Conservation (phyloP, 2,329 filamentous ascomycete species). For the Claviceps pazoutovae region DNA sequence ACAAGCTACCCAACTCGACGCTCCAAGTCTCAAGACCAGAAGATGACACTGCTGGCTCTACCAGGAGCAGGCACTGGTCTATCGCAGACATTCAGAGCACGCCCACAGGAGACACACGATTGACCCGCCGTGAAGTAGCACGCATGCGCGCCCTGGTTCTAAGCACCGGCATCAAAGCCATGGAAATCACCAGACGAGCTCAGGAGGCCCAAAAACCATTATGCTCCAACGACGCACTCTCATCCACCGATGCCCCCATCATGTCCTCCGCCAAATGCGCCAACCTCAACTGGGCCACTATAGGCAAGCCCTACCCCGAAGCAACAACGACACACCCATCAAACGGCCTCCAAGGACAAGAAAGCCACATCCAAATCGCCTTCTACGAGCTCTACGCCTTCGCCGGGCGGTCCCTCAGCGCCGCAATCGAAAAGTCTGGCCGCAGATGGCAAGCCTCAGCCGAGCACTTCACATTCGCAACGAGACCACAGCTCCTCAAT, state of each 20-base stretch:
- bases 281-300: conserved; percentile 26
- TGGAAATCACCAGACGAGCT: conserved; percentile 59
- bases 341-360: conserved; percentile 12
- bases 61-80: conserved; percentile 33
- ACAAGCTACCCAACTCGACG: conserved; percentile 23
- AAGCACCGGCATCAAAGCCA: conserved; percentile 79
- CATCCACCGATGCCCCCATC: conserved; percentile 10
- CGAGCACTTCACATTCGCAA: conserved; percentile 42
- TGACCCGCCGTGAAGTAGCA: conserved; percentile 62
- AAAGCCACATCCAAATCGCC: conserved; percentile 15
- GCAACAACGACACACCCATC: conserved; percentile 13
- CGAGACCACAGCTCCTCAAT: conserved; percentile 37
- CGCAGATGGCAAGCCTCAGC: conserved; percentile 46
- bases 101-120: conserved; percentile 19
- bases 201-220: conserved; percentile 30
- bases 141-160: conserved; percentile 65
- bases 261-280: conserved; percentile 8
- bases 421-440: conserved; percentile 31
- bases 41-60: conserved; percentile 9
- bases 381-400: conserved; percentile 34
- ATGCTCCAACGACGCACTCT: conserved; percentile 8
- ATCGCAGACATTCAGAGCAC: conserved; percentile 29
- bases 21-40: conserved; percentile 14
- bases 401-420: conserved; percentile 36
- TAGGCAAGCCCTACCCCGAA: conserved; percentile 27